A percentile compares a stretch with the other conserved stretches of the same genome.
Evolutionary conservation across 306 rosid genomes (phyloP).

Genomic region (Luffa aegyptiaca): DNA sequence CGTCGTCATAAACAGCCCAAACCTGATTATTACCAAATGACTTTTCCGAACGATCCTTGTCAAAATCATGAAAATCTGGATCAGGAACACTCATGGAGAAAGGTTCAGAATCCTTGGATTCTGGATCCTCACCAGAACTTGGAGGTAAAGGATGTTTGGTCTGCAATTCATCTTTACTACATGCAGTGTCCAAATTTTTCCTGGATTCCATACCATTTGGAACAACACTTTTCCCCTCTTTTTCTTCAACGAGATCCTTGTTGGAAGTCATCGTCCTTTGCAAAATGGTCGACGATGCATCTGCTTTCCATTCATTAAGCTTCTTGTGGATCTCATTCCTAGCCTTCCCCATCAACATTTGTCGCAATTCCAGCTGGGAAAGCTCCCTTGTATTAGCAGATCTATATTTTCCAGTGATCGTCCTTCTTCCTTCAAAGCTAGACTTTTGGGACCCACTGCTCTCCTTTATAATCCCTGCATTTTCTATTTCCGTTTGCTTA

Average conservation of each 20-base stretch:
- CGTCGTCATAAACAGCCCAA: conserved; percentile 84
- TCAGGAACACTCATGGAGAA: conserved; percentile 65
- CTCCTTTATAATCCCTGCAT: conserved; percentile 19
- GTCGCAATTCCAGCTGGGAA: conserved; percentile 30
- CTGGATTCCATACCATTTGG: conserved; percentile 21
- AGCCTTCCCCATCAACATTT: conserved; percentile 41
- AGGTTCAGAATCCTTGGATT: conserved; percentile 17
- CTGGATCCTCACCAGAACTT: conserved; percentile 18
- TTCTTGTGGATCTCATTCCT: conserved; percentile 38
- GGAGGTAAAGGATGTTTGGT: conserved; percentile 15
- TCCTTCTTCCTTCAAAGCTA: conserved; percentile 29
- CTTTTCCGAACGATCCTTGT: conserved; percentile 63
- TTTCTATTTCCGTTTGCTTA: conserved; percentile 17
- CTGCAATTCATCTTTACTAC: conserved; percentile 9
- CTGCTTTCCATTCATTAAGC: conserved; percentile 35
- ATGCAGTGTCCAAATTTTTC: conserved; percentile 11
- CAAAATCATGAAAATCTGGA: conserved; percentile 88
- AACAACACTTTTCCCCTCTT: conserved; percentile 10
- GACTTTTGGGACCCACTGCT: conserved; percentile 28
- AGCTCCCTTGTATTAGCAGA: conserved; percentile 25
- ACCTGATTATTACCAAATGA: conserved; percentile 65
- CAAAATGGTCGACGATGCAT: conserved; percentile 19
- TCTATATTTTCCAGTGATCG: conserved; percentile 21
- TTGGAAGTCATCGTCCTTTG: conserved; percentile 14
- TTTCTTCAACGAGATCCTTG: conserved; percentile 22